Base-by-base conservation (phyloP, 176 grass and related monocot species). In the Aechmea fasciata region DNA sequence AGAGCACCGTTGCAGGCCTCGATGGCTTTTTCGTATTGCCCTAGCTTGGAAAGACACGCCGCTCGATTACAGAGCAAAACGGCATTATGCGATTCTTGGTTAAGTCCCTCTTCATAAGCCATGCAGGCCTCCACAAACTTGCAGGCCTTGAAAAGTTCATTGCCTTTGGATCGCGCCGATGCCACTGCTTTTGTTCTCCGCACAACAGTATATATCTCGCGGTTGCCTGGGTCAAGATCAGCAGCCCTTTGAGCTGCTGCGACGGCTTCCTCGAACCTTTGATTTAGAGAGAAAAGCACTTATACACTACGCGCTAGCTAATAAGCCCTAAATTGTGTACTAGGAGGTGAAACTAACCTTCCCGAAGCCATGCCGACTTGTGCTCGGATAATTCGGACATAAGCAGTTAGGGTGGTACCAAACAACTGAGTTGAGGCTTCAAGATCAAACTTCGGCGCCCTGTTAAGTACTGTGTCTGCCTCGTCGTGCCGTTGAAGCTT, bases 1-100 rank as follows among this genome's bases (percentile, higher is more conserved):
- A 99, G 87, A 9, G 90, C 95, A 24, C 19, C 72, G 77, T 74
- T 82, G 69, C 87, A 99, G 83, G 94, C 95, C 67, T 99, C 90
- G 48, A 99, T 65, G 18, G 95, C 95, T 69, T 88, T 99, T 70
- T 99, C 82, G 74, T 90, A 70, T 47, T 86, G 83, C 1, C 85
- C 87, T 10, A 99, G 90, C 85, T 76, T 94, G 1, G 82, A 84
- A 73, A 83, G 84, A 72, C 95, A 94, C 12, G 87, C 82, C 2
- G 90, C 90, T 65, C 90, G 86, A 66, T 99, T 99, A 81, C 86
- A 93, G 26, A 99, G 90, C 47, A 99, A 82, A 72, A 93, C 84
- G 12, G 94, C 79, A 72, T 83, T 84, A 52, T 73, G 51, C 15
- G 75, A 14, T 41, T 99, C 84, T 15, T 82, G 61, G 47, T 83